These are phyloP conservation scores for Penicillium salamii DNA, from an alignment of 495 filamentous ascomycete genomes.

Conservation along the genomic window DNA sequence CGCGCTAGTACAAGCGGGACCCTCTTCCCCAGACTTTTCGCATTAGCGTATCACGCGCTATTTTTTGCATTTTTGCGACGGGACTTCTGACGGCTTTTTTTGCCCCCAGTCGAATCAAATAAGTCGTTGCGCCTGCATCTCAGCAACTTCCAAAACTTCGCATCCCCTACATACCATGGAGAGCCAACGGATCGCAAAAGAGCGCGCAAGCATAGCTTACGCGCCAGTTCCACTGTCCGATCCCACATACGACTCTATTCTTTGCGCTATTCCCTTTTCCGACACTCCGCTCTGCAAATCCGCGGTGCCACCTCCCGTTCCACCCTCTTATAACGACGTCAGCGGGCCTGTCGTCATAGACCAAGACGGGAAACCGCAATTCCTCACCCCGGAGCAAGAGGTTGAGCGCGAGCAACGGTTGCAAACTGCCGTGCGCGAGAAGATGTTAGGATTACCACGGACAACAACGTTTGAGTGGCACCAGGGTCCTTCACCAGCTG, in stretches of 20 bases:
- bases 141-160: no score
- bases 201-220: neutral
- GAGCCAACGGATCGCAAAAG: neutral
- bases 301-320: neutral
- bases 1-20: neutral
- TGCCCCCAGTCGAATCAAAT: no score
- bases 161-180: neutral
- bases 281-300: neutral
- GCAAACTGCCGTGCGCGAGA: slow-evolving; percentile 24
- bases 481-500: neutral
- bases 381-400: slow-evolving; percentile 30
- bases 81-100: no score
- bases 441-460: slow-evolving; percentile 29
- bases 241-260: neutral
- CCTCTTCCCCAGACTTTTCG: neutral
- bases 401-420: slow-evolving; percentile 15
- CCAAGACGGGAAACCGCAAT: slow-evolving; percentile 23
- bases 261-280: neutral
- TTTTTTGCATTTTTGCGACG: neutral
- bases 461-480: slow-evolving; percentile 26
- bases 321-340: slow-evolving; percentile 29
- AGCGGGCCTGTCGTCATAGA: slow-evolving; percentile 31
- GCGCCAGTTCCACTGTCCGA: neutral
- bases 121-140: no score
- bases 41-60: neutral